Evolutionary conservation across 2,329 filamentous ascomycete species (phyloP).

Genomic region (Phialophora macrospora): DNA sequence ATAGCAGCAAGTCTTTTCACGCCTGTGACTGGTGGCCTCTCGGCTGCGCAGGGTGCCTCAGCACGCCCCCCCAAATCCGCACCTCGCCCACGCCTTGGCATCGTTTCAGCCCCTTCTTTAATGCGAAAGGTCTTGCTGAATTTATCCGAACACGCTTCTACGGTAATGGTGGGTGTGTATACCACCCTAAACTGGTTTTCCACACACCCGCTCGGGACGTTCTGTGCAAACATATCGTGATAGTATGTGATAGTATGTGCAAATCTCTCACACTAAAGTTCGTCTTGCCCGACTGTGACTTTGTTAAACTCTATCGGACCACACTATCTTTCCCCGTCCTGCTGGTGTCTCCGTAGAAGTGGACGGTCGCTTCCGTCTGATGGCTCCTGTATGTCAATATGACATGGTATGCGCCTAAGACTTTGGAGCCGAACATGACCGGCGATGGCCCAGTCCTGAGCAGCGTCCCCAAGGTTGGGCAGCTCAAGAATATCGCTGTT

Average conservation of each 20-base stretch:
- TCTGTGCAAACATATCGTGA: not conserved
- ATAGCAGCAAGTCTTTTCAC: not conserved
- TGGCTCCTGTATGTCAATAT: not conserved
- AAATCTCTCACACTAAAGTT: not conserved
- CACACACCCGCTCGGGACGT: not conserved
- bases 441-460: too few species aligned
- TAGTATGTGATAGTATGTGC: too few species aligned
- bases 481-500: constrained; percentile 29
- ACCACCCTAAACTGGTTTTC: not conserved
- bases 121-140: not conserved
- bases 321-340: not conserved
- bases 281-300: not conserved
- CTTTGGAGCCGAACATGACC: not conserved
- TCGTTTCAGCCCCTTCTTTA: not conserved
- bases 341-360: not conserved
- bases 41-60: not conserved
- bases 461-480: not conserved
- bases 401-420: not conserved
- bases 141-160: not conserved
- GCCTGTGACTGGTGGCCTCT: not conserved
- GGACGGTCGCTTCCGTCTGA: not conserved
- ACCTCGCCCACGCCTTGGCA: constrained; percentile 1
- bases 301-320: not conserved
- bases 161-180: not conserved
- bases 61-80: not conserved